These are phyloP conservation scores for Populus tomentosa DNA, from an alignment of 441 rosid genomes.

Conservation along the genomic window DNA sequence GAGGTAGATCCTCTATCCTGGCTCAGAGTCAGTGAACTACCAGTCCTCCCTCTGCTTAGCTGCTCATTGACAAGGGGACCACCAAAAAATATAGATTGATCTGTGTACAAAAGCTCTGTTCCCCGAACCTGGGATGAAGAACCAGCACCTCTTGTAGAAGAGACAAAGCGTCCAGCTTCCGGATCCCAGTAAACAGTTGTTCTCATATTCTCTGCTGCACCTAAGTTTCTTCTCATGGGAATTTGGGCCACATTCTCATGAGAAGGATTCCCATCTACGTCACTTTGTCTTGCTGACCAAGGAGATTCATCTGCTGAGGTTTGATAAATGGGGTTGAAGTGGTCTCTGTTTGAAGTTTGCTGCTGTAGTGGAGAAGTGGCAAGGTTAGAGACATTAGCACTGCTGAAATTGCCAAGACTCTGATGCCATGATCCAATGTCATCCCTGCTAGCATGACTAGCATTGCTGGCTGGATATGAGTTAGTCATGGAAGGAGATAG, in stretches of 20 bases:
- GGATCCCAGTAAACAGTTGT: conserved; percentile 83
- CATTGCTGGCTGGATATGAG: conserved; percentile 42
- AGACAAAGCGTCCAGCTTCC: conserved; percentile 80
- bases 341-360: conserved; percentile 47
- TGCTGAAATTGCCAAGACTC: conserved; percentile 53
- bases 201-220: conserved; percentile 33
- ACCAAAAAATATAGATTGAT: conserved; percentile 60
- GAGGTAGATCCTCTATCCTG: conserved; percentile 39
- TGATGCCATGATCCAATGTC: conserved; percentile 49
- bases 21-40: conserved; percentile 25
- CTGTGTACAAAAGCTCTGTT: conserved; percentile 50
- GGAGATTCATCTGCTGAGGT: conserved; percentile 59
- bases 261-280: conserved; percentile 18
- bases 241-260: conserved; percentile 19
- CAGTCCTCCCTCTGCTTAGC: conserved; percentile 35
- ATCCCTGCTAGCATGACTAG: conserved; percentile 53
- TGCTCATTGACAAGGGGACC: conserved; percentile 59
- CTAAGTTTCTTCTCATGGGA: conserved; percentile 27
- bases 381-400: conserved; percentile 45
- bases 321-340: conserved; percentile 76
- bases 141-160: conserved; percentile 31
- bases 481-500: conserved; percentile 34
- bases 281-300: conserved; percentile 38
- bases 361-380: conserved; percentile 41
- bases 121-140: conserved; percentile 36